These are phyloP conservation scores for Trichoderma erinaceum DNA, from an alignment of 495 filamentous ascomycete genomes.

Conservation along the genomic window DNA sequence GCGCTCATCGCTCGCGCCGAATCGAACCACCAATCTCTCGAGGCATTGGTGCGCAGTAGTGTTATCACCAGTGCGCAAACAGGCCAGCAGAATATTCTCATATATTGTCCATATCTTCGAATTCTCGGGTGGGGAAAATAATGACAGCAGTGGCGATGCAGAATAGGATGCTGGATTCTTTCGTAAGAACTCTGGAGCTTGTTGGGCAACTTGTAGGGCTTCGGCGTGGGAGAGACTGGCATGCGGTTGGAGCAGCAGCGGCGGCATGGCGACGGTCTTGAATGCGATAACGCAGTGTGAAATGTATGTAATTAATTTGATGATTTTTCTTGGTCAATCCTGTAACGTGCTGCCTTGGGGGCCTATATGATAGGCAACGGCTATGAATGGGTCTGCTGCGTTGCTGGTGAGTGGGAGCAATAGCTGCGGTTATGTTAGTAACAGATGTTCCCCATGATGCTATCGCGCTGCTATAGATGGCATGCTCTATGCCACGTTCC, in stretches of 20 bases:
- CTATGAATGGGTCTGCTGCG: not conserved
- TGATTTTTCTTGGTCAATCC: not conserved
- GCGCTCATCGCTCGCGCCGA: constrained; percentile 75
- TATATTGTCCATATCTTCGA: constrained; percentile 73
- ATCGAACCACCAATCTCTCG: constrained; percentile 65
- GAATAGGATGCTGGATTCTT: constrained; percentile 40
- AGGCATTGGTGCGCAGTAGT: constrained; percentile 67
- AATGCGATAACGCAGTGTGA: not conserved
- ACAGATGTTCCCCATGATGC: constrained; percentile 4
- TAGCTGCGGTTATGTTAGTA: not conserved
- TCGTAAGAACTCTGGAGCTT: constrained; percentile 64
- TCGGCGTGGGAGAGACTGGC: constrained; percentile 27
- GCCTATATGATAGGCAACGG: not conserved
- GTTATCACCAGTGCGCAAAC: constrained; percentile 81
- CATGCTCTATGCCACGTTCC: not conserved
- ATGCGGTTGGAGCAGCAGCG: constrained; percentile 9
- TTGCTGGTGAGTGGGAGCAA: not conserved
- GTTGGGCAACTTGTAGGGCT: constrained; percentile 68
- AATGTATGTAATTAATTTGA: not conserved
- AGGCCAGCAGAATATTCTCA: constrained; percentile 79
- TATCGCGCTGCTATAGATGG: not conserved
- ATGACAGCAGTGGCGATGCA: constrained; percentile 45
- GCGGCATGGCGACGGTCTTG: constrained; percentile 3
- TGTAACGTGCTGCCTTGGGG: not conserved
- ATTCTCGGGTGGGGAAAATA: constrained; percentile 57